A percentile compares a stretch with the other conserved stretches of the same genome.
These are phyloP conservation scores for Candida boidinii DNA, from an alignment of 805 yeast species.

Conservation along the genomic window DNA sequence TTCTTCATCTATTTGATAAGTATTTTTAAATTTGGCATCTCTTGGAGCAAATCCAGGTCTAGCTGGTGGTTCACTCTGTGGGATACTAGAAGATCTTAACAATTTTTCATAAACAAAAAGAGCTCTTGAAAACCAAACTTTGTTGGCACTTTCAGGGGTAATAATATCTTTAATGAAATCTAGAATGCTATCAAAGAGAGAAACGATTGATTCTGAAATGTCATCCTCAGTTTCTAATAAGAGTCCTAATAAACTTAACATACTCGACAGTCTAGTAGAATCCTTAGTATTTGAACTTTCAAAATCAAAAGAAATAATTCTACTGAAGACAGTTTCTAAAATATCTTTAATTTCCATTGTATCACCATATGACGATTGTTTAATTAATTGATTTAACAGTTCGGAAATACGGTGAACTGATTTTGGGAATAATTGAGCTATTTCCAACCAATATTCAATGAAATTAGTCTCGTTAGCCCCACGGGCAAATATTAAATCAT, in stretches of 20 bases:
- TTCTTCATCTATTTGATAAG: constrained; percentile 12
- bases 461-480: constrained; percentile 27
- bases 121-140: constrained; percentile 53
- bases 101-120: constrained; percentile 48
- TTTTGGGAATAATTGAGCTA: constrained; percentile 36
- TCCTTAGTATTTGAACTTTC: constrained; percentile 11
- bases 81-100: constrained; percentile 42
- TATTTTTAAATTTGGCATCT: constrained; percentile 6
- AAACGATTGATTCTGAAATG: constrained; percentile 26
- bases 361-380: constrained; percentile 23
- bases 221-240: constrained; percentile 30
- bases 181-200: constrained; percentile 29
- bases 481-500: constrained; percentile 32
- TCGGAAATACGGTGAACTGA: constrained; percentile 27
- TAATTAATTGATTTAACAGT: constrained; percentile 27
- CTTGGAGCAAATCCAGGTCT: constrained; percentile 34
- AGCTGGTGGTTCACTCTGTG: no score
- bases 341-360: constrained; percentile 26
- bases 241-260: constrained; percentile 33
- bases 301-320: constrained; percentile 26
- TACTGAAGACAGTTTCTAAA: constrained; percentile 27
- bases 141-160: constrained; percentile 28
- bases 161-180: constrained; percentile 28
- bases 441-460: constrained; percentile 32
- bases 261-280: constrained; percentile 26